Base-by-base conservation (phyloP, 257 asterid genomes). In the Petrea volubilis region DNA sequence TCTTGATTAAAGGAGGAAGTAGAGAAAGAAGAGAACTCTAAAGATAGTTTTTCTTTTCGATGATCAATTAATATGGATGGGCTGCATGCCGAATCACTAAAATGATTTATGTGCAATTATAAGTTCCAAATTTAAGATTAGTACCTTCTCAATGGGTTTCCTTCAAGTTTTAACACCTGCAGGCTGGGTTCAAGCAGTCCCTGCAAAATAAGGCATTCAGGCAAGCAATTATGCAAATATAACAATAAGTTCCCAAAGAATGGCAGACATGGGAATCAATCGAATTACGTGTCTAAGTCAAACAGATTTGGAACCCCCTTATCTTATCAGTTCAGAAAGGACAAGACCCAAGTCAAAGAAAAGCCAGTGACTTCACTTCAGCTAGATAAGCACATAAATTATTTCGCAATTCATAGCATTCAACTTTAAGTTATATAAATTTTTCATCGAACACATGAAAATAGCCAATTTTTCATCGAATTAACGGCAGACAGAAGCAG, bases 91-190 rank as follows among this genome's bases (percentile, higher is more conserved):
- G 7, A 33, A 33, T 0, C 38, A 8, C 51, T 38, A 24, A 59
- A 20, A 15, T 53, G 47, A 28, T 53, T 34, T 71, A 60, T 57
- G 13, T 56, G 38, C 29, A 40, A 33, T 2, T n/a, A 31, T 14
- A 25, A 63, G 63, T 28, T 59, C 12, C 24, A 25, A 73, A 38
- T 2, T 57, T 44, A 78, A 59, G 49, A 25, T 60, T 52, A 23
- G 17, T 85, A 94, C 99, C 99, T 94, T 83, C 99, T 81, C 73
- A 94, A 69, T 44, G 99, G 92, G 80, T 91, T 94, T 66, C 99
- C 99, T 7, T 90, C 99, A 46, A 94, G 81, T 79, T 74, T 92
- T 44, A 94, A 70, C 25, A 92, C 93, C 88, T 94, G 96, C 73
- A 94, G 82, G 78, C 71, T 86, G 74, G 84, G 77, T 80, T 94